A percentile compares a stretch with the other conserved stretches of the same genome.
Evolutionary conservation across 108 stramenopile genomes (phyloP).

Genomic region (Schizochytrium sp.): DNA sequence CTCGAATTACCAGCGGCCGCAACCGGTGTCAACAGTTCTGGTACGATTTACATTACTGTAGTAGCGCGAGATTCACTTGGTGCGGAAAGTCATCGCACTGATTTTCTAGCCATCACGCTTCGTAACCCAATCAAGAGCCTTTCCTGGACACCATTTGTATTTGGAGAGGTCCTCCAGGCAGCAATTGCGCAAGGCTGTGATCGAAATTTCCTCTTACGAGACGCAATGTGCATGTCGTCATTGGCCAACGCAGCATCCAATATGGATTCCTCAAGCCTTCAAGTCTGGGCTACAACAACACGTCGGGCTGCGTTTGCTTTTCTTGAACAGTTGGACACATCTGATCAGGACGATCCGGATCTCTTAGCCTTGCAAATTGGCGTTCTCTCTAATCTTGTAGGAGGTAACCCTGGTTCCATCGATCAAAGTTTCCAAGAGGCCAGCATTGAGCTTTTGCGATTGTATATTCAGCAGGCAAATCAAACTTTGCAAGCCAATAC

Average conservation of each 20-base stretch:
- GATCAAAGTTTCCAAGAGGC: conserved; percentile 3
- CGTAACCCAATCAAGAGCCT: conserved; percentile 37
- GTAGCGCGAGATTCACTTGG: conserved; percentile 48
- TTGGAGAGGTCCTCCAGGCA: background rate
- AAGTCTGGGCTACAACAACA: background rate
- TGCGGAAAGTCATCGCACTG: conserved; percentile 2
- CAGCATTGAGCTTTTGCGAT: background rate
- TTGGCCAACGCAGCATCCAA: background rate
- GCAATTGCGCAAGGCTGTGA: background rate
- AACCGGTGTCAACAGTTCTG: background rate
- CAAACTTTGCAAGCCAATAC: background rate
- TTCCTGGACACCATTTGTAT: background rate
- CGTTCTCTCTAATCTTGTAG: background rate
- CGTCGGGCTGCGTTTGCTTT: background rate
- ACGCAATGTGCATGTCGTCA: background rate
- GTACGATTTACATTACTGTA: background rate
- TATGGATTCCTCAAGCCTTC: background rate
- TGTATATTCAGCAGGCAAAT: background rate
- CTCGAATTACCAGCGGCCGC: background rate
- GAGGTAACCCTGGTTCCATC: background rate
- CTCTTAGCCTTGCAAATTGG: conserved; percentile 13
- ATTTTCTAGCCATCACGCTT: conserved; percentile 1
- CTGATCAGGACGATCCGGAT: background rate
- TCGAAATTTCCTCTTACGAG: background rate
- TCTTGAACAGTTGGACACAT: background rate